Evolutionary conservation across 208 protist species (phyloP), one percentile per base, ranked within the genome.

Genomic region (Acanthamoeba triangularis): DNA sequence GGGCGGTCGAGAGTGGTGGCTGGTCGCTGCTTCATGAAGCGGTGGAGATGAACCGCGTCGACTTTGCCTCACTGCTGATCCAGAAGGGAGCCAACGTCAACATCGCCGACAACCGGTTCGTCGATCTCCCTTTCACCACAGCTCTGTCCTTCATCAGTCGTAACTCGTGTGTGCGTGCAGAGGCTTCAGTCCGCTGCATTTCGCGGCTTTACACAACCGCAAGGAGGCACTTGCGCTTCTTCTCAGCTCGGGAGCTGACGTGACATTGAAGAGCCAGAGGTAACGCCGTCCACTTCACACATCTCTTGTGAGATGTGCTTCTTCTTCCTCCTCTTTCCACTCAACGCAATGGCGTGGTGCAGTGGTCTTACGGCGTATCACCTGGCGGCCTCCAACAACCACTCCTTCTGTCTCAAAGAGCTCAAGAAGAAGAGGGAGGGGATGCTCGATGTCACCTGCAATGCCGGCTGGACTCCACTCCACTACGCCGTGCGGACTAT

Each of bases 21-120:
- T 85, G 76, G 76, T 85, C 76, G 16, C 76, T 85, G 76, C n/a
- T 85, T n/a, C 76, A 85, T 25, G 76, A 85, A 85, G 76, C 76
- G 28, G 76, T 85, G n/a, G 44, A 49, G 47, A 59, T 59, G 44
- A 85, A 85, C 47, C 76, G 76, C 8, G 47, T 35, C 18, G 76
- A 85, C 47, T 41, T 85, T 18, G 44, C 44, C 25, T 54, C 76
- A 2, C 0, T 59, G 44, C 47, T 85, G 16, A 6, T 85, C 41
- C 59, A 33, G 25, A 85, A 85, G 76, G 76, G 76, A 0, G 44
- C 44, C 35, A 85, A 85, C 25, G 76, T 85, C 1, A 59, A 85
- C 76, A 33, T 85, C 47, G 25, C n/a, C 1, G 76, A 85, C 47
- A 44, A 85, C 7, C 76, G 76, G 76, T 85, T 56, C 52, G 33